Conservation (phyloP, 2,329 filamentous ascomycete genomes). For the Fusarium armeniacum region DNA sequence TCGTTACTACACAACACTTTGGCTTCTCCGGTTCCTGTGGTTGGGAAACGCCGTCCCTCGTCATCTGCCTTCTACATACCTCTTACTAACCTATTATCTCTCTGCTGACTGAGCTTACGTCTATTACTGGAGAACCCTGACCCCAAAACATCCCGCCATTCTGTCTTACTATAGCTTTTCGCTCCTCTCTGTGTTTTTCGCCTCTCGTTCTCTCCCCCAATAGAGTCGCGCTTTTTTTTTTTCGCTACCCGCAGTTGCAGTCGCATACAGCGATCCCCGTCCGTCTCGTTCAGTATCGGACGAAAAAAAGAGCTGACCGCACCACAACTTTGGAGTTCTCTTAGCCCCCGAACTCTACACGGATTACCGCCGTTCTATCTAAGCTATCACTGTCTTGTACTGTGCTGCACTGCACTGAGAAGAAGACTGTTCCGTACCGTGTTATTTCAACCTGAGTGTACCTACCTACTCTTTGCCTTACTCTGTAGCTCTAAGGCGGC, state of each 20-base stretch:
- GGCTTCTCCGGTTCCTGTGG: slow-evolving; percentile 8
- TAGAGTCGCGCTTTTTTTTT: slow-evolving; percentile 21
- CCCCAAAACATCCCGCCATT: slow-evolving; percentile 15
- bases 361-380: not conserved
- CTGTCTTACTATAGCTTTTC: slow-evolving; percentile 15
- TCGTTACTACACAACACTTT: slow-evolving; percentile 2
- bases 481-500: slow-evolving; percentile 26
- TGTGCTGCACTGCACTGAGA: slow-evolving; percentile 21
- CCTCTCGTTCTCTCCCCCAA: slow-evolving; percentile 16
- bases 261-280: slow-evolving; percentile 4
- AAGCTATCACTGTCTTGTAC: slow-evolving; percentile 3
- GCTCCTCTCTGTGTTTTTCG: slow-evolving; percentile 9
- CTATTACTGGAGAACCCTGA: slow-evolving; percentile 3
- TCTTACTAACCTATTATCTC: not conserved
- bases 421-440: slow-evolving; percentile 23
- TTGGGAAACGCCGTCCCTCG: slow-evolving; percentile 19
- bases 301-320: not conserved
- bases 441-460: not conserved
- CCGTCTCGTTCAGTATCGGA: not conserved
- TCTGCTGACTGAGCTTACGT: slow-evolving; percentile 34
- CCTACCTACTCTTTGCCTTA: slow-evolving; percentile 3
- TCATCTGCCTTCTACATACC: slow-evolving; percentile 26
- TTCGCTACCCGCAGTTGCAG: slow-evolving; percentile 9
- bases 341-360: slow-evolving; percentile 6
- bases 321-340: slow-evolving; percentile 16